Conservation (phyloP, 441 rosid species). For the Pelargonium fulgidum region DNA sequence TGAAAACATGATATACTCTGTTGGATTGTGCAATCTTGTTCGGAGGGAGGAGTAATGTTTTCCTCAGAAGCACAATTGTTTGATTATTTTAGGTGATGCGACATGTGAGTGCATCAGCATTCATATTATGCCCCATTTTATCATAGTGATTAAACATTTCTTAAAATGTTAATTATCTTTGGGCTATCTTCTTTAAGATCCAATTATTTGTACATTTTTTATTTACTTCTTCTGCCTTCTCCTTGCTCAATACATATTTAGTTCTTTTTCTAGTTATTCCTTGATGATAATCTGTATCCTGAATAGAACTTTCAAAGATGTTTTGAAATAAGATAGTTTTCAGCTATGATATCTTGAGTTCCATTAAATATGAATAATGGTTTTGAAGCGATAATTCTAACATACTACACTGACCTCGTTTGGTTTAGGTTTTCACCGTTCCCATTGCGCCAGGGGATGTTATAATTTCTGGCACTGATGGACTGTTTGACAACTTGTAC, state of each 20-base stretch:
- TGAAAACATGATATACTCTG: too few relatives aligned
- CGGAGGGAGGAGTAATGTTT: too few relatives aligned
- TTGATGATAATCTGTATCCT: not conserved
- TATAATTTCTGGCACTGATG: conserved; percentile 88
- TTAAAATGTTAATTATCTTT: not conserved
- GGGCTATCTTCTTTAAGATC: not conserved
- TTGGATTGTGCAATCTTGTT: too few relatives aligned
- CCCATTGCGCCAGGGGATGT: conserved; percentile 75
- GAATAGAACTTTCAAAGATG: too few relatives aligned
- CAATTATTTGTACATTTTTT: not conserved
- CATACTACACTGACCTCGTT: not conserved
- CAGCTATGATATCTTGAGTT: not conserved
- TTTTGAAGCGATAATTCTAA: not conserved
- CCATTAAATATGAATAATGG: not conserved
- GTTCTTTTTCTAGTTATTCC: not conserved
- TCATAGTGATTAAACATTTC: too few relatives aligned
- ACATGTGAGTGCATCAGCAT: not conserved
- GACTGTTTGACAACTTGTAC: conserved; percentile 81
- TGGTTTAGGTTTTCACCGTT: conserved; percentile 59
- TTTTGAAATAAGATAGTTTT: not conserved
- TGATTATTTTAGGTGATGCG: too few relatives aligned
- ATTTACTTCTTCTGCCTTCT: too few relatives aligned
- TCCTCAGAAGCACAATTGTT: too few relatives aligned
- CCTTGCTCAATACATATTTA: too few relatives aligned
- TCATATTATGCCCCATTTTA: not conserved